phyloP scores from a whole-genome alignment of 257 asterid genomes.

The Nicotiana tabacum region DNA sequence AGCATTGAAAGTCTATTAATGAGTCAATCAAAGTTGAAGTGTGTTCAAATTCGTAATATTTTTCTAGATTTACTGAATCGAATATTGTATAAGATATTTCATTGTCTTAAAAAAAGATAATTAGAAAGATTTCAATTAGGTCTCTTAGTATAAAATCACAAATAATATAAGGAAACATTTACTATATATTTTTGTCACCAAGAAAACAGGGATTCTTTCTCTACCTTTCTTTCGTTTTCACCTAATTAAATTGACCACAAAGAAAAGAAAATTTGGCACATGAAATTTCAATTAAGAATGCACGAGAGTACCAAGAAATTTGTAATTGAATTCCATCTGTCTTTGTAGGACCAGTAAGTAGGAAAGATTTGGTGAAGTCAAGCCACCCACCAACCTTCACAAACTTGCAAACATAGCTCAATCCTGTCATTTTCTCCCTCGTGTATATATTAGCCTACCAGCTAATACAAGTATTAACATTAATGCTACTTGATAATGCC shows the following conservation, averaged over 20 bases:
- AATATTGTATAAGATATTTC: too few relatives aligned
- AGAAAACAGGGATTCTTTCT: neutral
- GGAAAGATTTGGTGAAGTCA: neutral
- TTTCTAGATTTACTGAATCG: too few relatives aligned
- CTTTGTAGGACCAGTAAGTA: too few relatives aligned
- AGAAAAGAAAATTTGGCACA: neutral
- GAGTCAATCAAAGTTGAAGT: too few relatives aligned
- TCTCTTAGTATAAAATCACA: too few relatives aligned
- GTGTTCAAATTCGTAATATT: too few relatives aligned
- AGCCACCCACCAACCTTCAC: conserved; percentile 4
- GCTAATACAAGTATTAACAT: neutral
- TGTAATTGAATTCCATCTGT: too few relatives aligned
- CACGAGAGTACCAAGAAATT: too few relatives aligned
- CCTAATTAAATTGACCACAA: neutral
- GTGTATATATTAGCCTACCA: neutral
- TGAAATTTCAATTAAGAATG: neutral
- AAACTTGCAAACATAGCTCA: neutral
- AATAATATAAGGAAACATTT: neutral
- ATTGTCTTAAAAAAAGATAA: too few relatives aligned
- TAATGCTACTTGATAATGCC: neutral
- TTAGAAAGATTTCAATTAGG: too few relatives aligned
- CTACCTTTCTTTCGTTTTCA: neutral
- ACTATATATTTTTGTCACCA: neutral
- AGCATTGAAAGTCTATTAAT: neutral
- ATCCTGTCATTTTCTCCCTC: neutral